Evolutionary conservation across 257 asterid species (phyloP), one percentile per base, ranked within the genome.

Genomic region (Ehretia macrophylla): DNA sequence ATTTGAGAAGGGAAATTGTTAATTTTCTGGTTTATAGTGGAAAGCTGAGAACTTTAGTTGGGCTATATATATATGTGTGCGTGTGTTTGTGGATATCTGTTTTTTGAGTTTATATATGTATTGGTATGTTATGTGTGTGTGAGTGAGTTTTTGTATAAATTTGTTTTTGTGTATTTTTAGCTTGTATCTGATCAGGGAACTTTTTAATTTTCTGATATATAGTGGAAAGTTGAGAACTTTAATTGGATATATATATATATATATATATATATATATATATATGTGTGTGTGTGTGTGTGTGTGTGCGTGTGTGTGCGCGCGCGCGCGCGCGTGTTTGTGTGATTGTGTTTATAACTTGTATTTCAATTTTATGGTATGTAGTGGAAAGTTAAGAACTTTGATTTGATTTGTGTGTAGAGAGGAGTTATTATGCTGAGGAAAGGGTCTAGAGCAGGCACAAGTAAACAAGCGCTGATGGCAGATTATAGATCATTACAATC

Each of bases 401-500:
- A 21, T 61, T 64, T 62, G 16, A 23, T 45, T 59, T 67, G 46
- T 61, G 57, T 70, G 59, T 58, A 64, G 22, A 22, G 60, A 39
- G 63, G 47, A 51, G 39, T 51, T 17, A 39, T 38, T 64, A 32
- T 61, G 70, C 62, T 59, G 69, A 71, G 64, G 68, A 60, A 68
- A 55, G 17, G 64, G 27, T 66, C 69, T 61, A 55, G 45, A 56
- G 37, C 50, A 66, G 40, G 16, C 8, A 17, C 35, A n/a, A 23
- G 23, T 35, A 69, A 57, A 14, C 70, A 66, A 42, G 62, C 66
- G 65, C 60, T 59, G 51, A 90, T 90, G 97, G 85, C 88, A 49
- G 95, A 83, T 55, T 60, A 69, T 67, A 75, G 70, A 18, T 68
- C 76, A 51, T 48, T 58, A 51, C 73, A 75, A 53, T 71, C 86